phyloP scores from a whole-genome alignment of 331 rosid species.

The Quercus phellos region DNA sequence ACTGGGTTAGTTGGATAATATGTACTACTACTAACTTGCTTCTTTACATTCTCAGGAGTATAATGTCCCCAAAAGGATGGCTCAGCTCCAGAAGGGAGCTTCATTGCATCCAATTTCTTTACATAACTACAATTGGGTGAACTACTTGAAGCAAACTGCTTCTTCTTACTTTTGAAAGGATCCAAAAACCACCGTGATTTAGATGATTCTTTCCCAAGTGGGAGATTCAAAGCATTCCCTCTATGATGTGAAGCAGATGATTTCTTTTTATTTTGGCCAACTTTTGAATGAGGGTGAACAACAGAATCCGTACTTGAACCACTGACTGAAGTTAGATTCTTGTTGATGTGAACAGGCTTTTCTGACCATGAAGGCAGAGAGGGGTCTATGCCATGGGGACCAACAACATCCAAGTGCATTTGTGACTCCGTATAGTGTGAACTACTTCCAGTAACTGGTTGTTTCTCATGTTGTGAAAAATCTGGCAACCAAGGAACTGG shows the following conservation, averaged over 20 bases:
- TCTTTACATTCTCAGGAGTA: slow-evolving; percentile 16
- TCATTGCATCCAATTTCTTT: slow-evolving; percentile 27
- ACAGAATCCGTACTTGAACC: slow-evolving; percentile 26
- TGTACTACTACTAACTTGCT: slow-evolving; percentile 16
- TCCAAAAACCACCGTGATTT: slow-evolving; percentile 40
- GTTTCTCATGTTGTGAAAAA: slow-evolving; percentile 23
- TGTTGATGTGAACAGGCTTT: slow-evolving; percentile 23
- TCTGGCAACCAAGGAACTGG: slow-evolving; percentile 74
- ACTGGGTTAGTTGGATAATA: slow-evolving; percentile 10
- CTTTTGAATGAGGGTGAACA: slow-evolving; percentile 27
- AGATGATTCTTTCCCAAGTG: slow-evolving; percentile 39
- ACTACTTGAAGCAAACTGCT: slow-evolving; percentile 25
- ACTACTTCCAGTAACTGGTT: slow-evolving; percentile 29
- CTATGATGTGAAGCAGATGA: slow-evolving; percentile 22
- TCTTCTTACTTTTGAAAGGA: slow-evolving; percentile 41
- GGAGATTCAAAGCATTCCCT: slow-evolving; percentile 32
- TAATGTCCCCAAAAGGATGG: slow-evolving; percentile 23
- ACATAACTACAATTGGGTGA: slow-evolving; percentile 23
- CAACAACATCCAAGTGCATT: slow-evolving; percentile 21
- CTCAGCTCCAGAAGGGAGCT: slow-evolving; percentile 35
- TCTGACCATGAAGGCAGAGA: slow-evolving; percentile 26
- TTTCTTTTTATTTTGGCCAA: slow-evolving; percentile 35
- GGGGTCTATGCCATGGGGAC: slow-evolving; percentile 14
- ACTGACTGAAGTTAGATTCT: slow-evolving; percentile 18
- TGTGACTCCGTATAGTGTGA: slow-evolving; percentile 22